Base-by-base conservation (phyloP, 208 protist species). In the Eutreptiella sp. region DNA sequence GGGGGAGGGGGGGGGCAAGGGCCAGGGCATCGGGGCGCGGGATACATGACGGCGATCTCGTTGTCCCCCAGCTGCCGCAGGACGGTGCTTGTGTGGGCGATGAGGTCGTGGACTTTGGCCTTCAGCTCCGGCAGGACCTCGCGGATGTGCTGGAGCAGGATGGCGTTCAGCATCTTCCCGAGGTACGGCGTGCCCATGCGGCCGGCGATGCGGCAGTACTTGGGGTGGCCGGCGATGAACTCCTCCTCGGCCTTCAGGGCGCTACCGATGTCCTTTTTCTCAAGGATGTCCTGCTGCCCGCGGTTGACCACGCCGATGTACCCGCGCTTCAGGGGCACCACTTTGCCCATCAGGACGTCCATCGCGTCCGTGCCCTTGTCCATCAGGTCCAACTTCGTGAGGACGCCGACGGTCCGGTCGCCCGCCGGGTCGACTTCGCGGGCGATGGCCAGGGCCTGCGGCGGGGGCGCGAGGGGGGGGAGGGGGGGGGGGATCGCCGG, bases 381-480 rank as follows among this genome's bases (percentile, higher is more conserved):
- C 96, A 99, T 99, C 11, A 99, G 69, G 69, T 99, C 97, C 0
- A 99, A 50, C 72, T 99, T 99, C 4, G 97, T 99, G 3, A 98
- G 64, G 7, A 99, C 96, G 43, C 96, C 97, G 19, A 99, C 76
- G 2, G 97, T 99, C 38, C 97, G 82, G 7, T 91, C 31, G 42
- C 95, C 93, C 19, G 96, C 79, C 0, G 95, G 96, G 79, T 99
- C 97, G 0, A 98, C 84, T 53, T 96, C 72, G 43, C 81, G 77
- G 0, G 97, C 96, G 0, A 99, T 52, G 21, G 97, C 80, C 2
- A 99, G 72, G 14, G 95, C 94, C n/a, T n/a, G n/a, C n/a, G n/a
- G n/a, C n/a, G n/a, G n/a, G n/a, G n/a, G n/a, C n/a, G n/a, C n/a
- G n/a, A n/a, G n/a, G n/a, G n/a, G n/a, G n/a, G n/a, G n/a, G n/a